These are phyloP conservation scores for Trypanosoma vivax DNA, from an alignment of 208 protist genomes.

Conservation along the genomic window DNA sequence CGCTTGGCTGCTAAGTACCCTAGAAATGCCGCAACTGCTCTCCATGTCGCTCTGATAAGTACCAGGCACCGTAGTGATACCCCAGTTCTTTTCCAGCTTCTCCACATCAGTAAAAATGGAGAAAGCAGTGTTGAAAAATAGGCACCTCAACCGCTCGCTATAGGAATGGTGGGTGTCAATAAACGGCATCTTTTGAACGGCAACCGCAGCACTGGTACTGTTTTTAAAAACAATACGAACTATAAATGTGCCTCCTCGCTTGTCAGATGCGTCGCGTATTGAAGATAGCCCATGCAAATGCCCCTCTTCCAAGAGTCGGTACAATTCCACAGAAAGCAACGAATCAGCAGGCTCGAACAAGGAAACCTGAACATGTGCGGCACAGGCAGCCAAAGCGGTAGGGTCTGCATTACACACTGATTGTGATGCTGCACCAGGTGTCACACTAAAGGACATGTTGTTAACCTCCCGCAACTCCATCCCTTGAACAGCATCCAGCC, in stretches of 20 bases:
- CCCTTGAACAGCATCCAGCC: slow-evolving; percentile 25
- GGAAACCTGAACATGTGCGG: slow-evolving; percentile 20
- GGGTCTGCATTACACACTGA: no score
- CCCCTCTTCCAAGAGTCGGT: slow-evolving; percentile 8
- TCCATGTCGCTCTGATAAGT: slow-evolving; percentile 7
- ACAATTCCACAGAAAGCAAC: slow-evolving; percentile 35
- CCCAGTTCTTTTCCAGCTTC: slow-evolving; percentile 23
- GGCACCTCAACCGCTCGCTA: slow-evolving; percentile 22
- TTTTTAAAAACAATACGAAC: no score
- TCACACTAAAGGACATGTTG: slow-evolving; percentile 13
- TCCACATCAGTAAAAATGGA: slow-evolving; percentile 31
- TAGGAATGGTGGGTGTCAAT: slow-evolving; percentile 4
- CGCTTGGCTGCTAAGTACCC: slow-evolving; percentile 2
- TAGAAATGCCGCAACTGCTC: slow-evolving; percentile 10
- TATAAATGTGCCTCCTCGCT: no score
- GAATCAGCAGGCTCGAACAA: slow-evolving; percentile 45
- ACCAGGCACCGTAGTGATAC: not conserved
- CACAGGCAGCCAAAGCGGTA: no score
- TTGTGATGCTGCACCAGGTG: not conserved
- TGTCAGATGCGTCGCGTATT: not conserved
- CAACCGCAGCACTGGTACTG: slow-evolving; percentile 4
- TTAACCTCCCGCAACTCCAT: slow-evolving; percentile 40
- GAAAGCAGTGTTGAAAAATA: slow-evolving; percentile 37
- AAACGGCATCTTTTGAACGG: not conserved
- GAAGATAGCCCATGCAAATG: slow-evolving; percentile 8